Conservation (phyloP, 2,329 filamentous ascomycete genomes). For the Fusarium guadeloupense region DNA sequence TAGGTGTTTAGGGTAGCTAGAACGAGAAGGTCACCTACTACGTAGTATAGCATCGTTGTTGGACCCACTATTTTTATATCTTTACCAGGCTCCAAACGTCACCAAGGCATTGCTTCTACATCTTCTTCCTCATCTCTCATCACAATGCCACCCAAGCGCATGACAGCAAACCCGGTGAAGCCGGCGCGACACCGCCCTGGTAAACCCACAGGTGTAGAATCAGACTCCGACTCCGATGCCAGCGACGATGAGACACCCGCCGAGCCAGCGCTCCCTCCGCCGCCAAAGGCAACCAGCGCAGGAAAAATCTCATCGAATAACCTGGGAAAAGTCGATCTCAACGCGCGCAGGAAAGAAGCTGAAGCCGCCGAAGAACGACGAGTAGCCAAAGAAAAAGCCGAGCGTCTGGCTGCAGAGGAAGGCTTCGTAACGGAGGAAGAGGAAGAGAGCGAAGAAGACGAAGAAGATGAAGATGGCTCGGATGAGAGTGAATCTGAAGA, state of each 20-base stretch:
- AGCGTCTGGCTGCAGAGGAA: constrained; percentile 64
- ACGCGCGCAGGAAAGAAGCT: constrained; percentile 56
- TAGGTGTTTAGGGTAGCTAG: constrained; percentile 27
- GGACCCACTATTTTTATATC: constrained; percentile 33
- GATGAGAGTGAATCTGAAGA: constrained; percentile 55
- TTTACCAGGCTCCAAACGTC: constrained; percentile 32
- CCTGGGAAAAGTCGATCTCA: constrained; percentile 62
- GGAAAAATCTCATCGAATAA: constrained; percentile 63
- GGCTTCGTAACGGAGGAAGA: constrained; percentile 70
- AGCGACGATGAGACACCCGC: constrained; percentile 53
- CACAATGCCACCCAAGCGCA: constrained; percentile 77
- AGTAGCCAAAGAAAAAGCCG: constrained; percentile 59
- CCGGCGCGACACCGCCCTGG: constrained; percentile 87
- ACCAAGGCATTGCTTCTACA: constrained; percentile 18
- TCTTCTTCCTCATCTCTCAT: constrained; percentile 9
- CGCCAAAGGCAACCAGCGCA: constrained; percentile 66
- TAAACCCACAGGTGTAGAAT: constrained; percentile 70
- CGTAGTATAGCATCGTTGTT: no score
- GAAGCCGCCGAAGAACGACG: constrained; percentile 59
- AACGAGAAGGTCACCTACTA: constrained; percentile 32
- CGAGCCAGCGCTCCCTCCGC: constrained; percentile 56
- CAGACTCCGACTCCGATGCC: constrained; percentile 63
- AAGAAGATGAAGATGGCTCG: constrained; percentile 51
- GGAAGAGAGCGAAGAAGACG: constrained; percentile 52
- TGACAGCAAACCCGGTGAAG: constrained; percentile 89